Base-by-base conservation (phyloP, 1,139 yeast genomes). In the Suhomyces chickasaworum region DNA sequence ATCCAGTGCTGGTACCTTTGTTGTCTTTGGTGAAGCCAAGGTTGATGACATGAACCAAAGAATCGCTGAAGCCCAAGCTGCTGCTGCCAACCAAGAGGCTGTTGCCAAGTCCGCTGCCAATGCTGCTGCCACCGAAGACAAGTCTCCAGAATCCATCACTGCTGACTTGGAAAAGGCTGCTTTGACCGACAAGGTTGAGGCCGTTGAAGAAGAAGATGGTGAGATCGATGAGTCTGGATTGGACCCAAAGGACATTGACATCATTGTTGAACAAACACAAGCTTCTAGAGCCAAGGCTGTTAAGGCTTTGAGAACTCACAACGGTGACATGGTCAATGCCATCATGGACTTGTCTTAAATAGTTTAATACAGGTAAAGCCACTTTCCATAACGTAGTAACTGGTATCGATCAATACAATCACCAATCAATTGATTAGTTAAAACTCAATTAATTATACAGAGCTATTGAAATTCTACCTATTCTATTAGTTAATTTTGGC, bases 11-110 rank as follows among this genome's bases (percentile, higher is more conserved):
- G 97, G 97, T 69, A 85, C 96, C 62, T 93, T 87, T 78, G 85
- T 93, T 63, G 97, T 93, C 57, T 91, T 93, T 64, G 99, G 99
- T 75, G 98, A 91, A 77, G 96, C 97, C 69, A 89, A 89, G 83
- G 88, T 89, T 59, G 97, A 90, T 70, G 95, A 89, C 77, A 75
- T 87, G 73, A 84, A 84, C 77, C 83, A 86, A 75, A 84, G 90
- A 80, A 77, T 79, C 61, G 84, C 84, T 58, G 84, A 80, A 69
- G 83, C 88, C 56, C 76, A 70, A 57, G 74, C 73, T 42, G 71
- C 65, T 56, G 65, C 62, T 53, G 68, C 46, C 38, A 29, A 33
- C 38, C 84, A 83, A 69, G 86, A 84, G 65, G 88, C 89, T 59
- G 84, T 83, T 66, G 75, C 77, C 60, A 79, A 81, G 65, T 85